Base-by-base conservation (phyloP, 345 rosid genomes). In the Carallia brachiata region DNA sequence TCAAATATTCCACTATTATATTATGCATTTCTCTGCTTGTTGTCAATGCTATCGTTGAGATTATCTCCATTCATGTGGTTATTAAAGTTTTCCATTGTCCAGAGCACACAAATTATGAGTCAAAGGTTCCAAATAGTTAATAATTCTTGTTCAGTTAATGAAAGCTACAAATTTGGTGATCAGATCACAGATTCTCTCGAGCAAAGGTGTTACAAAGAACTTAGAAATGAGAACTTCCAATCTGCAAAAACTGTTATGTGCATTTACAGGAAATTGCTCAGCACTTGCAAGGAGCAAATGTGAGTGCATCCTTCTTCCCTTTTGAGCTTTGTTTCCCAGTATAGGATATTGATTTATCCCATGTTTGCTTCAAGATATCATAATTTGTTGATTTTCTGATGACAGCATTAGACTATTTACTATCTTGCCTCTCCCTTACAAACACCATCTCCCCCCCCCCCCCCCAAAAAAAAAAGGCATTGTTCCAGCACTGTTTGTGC, bases 191-290 rank as follows among this genome's bases (percentile, higher is more conserved):
- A 66, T 70, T 75, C 91, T 67, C 91, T 96, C 27, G 99, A 96
- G 81, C 97, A 96, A 81, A 90, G 93, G 82, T 96, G 97, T 79
- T 96, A 92, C 95, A 96, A 90, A 87, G 99, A 96, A 79, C 66
- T 96, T 80, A 87, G 98, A 79, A 87, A 81, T 75, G 95, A 90
- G 86, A 92, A 92, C 77, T 87, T 92, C 65, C 85, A 79, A 44
- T 83, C 87, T 53, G 91, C 90, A 52, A 89, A 89, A 81, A 90
- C 88, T 60, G 96, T 85, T 75, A 85, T 90, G 87, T 80, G 92
- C 77, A 92, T 96, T 62, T 96, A 96, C 82, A 84, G 85, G 86
- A 90, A 83, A 85, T 79, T 92, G 80, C 73, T 90, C 80, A 79
- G 82, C 68, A 78, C 93, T 67, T 96, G 99, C 80, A 90, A 83